Percentiles rank a stretch among this genome's conserved stretches.
Evolutionary conservation across 495 filamentous ascomycete genomes (phyloP).

Genomic region (Aspergillus campestris): DNA sequence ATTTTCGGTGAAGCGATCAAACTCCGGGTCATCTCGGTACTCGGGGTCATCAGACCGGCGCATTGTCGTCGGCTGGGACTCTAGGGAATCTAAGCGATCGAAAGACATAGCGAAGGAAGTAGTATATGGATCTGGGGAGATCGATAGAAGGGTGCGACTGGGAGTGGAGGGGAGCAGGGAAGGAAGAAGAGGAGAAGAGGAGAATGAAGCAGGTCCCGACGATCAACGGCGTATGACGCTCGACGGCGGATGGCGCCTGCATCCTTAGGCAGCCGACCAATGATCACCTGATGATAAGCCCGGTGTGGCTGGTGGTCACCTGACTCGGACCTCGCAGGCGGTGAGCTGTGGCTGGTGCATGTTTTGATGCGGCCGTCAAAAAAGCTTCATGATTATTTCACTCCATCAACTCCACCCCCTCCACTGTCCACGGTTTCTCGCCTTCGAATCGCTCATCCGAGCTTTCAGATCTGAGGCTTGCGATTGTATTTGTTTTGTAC

Average conservation of each 20-base stretch:
- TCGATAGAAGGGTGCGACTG: slow-evolving; percentile 3
- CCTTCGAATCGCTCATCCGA: neutral
- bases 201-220: neutral
- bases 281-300: too few species aligned
- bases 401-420: neutral
- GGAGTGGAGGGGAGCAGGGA: slow-evolving; percentile 2
- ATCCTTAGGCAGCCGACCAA: too few species aligned
- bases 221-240: slow-evolving; percentile 1
- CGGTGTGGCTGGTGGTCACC: too few species aligned
- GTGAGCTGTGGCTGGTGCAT: neutral
- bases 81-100: slow-evolving; percentile 72
- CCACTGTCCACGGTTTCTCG: neutral
- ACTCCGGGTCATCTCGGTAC: slow-evolving; percentile 85
- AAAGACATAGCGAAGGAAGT: slow-evolving; percentile 65
- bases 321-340: too few species aligned
- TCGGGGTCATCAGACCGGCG: slow-evolving; percentile 63
- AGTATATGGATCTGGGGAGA: neutral
- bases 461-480: too few species aligned
- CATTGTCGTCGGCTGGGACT: slow-evolving; percentile 66
- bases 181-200: slow-evolving; percentile 2
- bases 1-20: slow-evolving; percentile 67
- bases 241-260: too few species aligned
- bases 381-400: too few species aligned
- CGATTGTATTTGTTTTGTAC: slow-evolving; percentile 6
- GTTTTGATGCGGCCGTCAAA: too few species aligned